phyloP scores from a whole-genome alignment of 352 stramenopile species.

The Phytophthora hibernalis region DNA sequence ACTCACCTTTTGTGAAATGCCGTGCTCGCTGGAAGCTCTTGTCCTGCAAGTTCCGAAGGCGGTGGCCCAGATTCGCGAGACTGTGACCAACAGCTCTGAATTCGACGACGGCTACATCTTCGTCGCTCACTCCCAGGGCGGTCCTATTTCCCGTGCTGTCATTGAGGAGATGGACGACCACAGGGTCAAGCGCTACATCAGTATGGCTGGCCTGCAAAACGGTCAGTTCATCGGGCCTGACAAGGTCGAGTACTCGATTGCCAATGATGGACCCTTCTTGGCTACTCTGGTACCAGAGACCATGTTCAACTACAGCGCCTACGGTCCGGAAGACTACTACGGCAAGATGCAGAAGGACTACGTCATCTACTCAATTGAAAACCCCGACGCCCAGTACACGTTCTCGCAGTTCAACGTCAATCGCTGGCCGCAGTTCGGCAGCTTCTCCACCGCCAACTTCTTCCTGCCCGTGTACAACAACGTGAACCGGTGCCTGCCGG shows the following conservation, averaged over 20 bases:
- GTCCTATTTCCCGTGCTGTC: constrained; percentile 40
- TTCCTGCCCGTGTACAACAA: constrained; percentile 55
- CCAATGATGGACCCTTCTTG: neutral
- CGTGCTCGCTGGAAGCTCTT: constrained; percentile 30
- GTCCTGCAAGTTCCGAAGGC: constrained; percentile 36
- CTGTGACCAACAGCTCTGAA: constrained; percentile 25
- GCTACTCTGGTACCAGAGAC: constrained; percentile 28
- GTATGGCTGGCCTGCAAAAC: constrained; percentile 47
- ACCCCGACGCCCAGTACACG: constrained; percentile 28
- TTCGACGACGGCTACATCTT: constrained; percentile 53
- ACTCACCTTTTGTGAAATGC: constrained; percentile 37
- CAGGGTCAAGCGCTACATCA: constrained; percentile 48
- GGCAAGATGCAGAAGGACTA: constrained; percentile 48
- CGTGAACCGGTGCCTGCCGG: constrained; percentile 22
- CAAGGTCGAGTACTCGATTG: constrained; percentile 14
- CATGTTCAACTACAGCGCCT: constrained; percentile 27
- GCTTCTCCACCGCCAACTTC: constrained; percentile 36
- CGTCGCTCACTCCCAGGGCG: constrained; percentile 50
- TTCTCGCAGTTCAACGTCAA: constrained; percentile 38
- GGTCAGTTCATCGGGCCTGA: constrained; percentile 54
- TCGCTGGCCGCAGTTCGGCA: constrained; percentile 36
- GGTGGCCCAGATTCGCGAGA: constrained; percentile 34
- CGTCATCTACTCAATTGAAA: constrained; percentile 29
- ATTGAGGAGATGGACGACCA: constrained; percentile 59
- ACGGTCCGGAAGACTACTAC: constrained; percentile 16